A percentile compares a stretch with the other conserved stretches of the same genome.
Evolutionary conservation across 164 flowering plant species (phyloP).

Genomic region (Magnolia sinica): DNA sequence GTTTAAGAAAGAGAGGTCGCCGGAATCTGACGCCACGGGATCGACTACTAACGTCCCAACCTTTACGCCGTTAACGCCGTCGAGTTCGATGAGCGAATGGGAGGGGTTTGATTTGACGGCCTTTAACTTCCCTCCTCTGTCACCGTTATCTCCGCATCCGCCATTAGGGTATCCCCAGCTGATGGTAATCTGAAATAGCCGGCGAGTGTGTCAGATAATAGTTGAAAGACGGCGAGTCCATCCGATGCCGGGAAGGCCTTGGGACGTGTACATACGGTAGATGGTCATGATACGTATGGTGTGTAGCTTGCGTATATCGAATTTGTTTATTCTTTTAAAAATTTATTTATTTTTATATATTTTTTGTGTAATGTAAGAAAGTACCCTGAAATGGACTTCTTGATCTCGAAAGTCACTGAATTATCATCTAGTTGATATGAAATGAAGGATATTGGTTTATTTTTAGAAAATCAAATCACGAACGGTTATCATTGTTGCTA

Average conservation of each 20-base stretch:
- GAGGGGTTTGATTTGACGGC: slow-evolving; percentile 21
- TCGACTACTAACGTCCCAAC: not conserved
- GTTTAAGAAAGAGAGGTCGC: slow-evolving; percentile 2
- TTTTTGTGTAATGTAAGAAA: not conserved
- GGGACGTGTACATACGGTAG: not conserved
- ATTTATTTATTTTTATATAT: too few relatives aligned
- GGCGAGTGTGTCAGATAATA: too few relatives aligned
- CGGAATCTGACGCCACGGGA: slow-evolving; percentile 11
- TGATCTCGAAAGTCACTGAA: too few relatives aligned
- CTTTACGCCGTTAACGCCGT: slow-evolving; percentile 29
- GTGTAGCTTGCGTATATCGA: not conserved
- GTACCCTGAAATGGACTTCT: too few relatives aligned
- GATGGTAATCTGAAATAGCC: slow-evolving; percentile 12
- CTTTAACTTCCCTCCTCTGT: slow-evolving; percentile 28
- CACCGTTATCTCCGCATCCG: slow-evolving; percentile 29
- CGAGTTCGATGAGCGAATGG: slow-evolving; percentile 20
- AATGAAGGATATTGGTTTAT: too few relatives aligned
- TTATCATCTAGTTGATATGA: too few relatives aligned
- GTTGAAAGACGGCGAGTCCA: too few relatives aligned
- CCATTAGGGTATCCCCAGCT: slow-evolving; percentile 21
- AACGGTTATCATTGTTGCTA: too few relatives aligned
- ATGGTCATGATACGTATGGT: not conserved
- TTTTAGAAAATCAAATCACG: too few relatives aligned
- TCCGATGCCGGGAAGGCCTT: not conserved
- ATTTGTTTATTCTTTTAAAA: not conserved